These are phyloP conservation scores for cucumber (Cucumis sativus) DNA, from an alignment of 306 rosid genomes.

Conservation along the genomic window Cucumber_9930_V3 NC_026656.2:8670001-8670500, in stretches of 20 bases:
- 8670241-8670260: background rate
- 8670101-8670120: background rate
- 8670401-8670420: background rate
- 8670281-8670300: slow-evolving; percentile 69
- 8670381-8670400: background rate
- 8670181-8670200: background rate
- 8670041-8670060: background rate
- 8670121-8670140: background rate
- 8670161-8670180: background rate
- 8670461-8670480: slow-evolving; percentile 96
- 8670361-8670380: background rate
- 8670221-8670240: background rate
- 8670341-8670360: slow-evolving; percentile 97
- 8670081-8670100: background rate
- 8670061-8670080: too few relatives aligned
- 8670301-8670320: slow-evolving; percentile 95
- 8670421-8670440: background rate
- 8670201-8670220: background rate
- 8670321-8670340: slow-evolving; percentile 87
- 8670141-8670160: background rate
- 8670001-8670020: background rate
- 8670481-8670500: slow-evolving; percentile 51
- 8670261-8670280: slow-evolving; percentile 45
- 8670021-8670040: background rate
- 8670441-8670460: slow-evolving; percentile 99